Conservation (phyloP, 176 grass and related monocot species). For the Cocos nucifera region DNA sequence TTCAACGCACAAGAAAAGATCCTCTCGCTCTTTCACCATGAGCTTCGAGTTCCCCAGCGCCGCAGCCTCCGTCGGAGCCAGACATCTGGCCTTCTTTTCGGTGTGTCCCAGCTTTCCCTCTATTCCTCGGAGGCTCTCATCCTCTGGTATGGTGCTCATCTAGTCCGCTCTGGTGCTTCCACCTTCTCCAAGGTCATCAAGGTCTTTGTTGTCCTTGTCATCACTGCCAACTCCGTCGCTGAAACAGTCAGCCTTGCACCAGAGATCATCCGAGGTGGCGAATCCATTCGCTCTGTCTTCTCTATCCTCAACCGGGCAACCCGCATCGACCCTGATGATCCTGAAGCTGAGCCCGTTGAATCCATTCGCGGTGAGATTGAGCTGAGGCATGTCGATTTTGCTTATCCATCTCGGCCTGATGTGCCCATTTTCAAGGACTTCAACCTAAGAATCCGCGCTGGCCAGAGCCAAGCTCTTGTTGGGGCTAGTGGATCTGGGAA, state of each 20-base stretch:
- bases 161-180: slow-evolving; percentile 56
- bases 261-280: slow-evolving; percentile 69
- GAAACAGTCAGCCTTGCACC: slow-evolving; percentile 93
- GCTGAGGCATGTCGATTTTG: slow-evolving; percentile 76
- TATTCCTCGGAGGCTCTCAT: slow-evolving; percentile 87
- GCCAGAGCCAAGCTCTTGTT: slow-evolving; percentile 81
- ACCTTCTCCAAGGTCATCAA: slow-evolving; percentile 99
- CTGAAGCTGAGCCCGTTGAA: slow-evolving; percentile 59
- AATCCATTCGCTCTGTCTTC: slow-evolving; percentile 87
- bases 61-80: slow-evolving; percentile 79
- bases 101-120: slow-evolving; percentile 78
- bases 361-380: slow-evolving; percentile 74
- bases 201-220: slow-evolving; percentile 92
- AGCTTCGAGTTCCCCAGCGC: slow-evolving; percentile 59
- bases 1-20: slow-evolving; percentile 90
- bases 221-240: slow-evolving; percentile 82
- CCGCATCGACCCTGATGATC: slow-evolving; percentile 68
- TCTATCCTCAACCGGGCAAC: slow-evolving; percentile 74
- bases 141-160: slow-evolving; percentile 88
- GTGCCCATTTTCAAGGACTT: slow-evolving; percentile 92
- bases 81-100: slow-evolving; percentile 75
- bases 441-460: slow-evolving; percentile 79
- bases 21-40: slow-evolving; percentile 63
- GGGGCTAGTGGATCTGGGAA: slow-evolving; percentile 90
- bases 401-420: slow-evolving; percentile 70